Percentiles rank a stretch among this genome's conserved stretches.
Conservation (phyloP, 2,329 filamentous ascomycete species). For the Aciculosporium take region DNA sequence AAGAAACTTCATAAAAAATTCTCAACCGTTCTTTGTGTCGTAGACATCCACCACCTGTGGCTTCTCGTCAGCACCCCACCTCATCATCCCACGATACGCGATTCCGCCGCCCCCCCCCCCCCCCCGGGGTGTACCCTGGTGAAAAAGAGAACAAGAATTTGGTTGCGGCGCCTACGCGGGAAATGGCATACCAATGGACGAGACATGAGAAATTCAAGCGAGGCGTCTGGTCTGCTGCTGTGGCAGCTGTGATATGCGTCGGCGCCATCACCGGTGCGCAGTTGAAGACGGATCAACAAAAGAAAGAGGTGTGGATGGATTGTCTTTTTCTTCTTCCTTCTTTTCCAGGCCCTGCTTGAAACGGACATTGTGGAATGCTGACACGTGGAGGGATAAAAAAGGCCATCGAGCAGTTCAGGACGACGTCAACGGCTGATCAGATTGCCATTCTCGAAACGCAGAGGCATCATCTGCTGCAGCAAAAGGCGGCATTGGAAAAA, state of each 20-base stretch:
- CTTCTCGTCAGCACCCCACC: too few species aligned
- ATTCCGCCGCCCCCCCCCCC: too few species aligned
- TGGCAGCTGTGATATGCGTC: conserved; percentile 31
- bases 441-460: conserved; percentile 30
- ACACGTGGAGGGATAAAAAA: background rate
- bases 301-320: conserved; percentile 26
- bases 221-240: conserved; percentile 27
- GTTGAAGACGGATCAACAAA: conserved; percentile 34
- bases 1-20: too few species aligned
- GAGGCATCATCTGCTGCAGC: conserved; percentile 22
- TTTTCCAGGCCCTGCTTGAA: too few species aligned
- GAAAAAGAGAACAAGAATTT: background rate
- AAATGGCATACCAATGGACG: conserved; percentile 13
- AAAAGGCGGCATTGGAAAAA: conserved; percentile 25
- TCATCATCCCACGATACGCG: too few species aligned
- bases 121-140: too few species aligned
- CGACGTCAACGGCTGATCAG: conserved; percentile 27
- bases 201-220: conserved; percentile 20
- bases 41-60: too few species aligned
- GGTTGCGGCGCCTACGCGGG: too few species aligned
- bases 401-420: conserved; percentile 24
- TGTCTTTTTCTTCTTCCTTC: background rate
- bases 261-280: conserved; percentile 35
- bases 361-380: background rate
- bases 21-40: too few species aligned